Conservation (phyloP, 2,329 filamentous ascomycete species). For the Fusarium guadeloupense region DNA sequence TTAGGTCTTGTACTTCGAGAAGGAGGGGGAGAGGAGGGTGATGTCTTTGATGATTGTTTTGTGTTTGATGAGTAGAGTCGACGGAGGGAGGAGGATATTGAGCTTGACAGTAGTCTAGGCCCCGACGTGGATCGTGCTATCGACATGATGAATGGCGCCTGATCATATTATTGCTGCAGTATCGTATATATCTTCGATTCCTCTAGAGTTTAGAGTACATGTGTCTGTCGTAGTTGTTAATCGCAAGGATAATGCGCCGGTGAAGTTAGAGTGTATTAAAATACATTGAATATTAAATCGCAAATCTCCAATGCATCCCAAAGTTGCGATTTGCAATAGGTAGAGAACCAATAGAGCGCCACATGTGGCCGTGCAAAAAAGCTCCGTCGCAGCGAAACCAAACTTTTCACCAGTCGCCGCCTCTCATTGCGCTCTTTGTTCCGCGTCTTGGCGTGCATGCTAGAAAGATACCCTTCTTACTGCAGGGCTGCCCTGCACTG, state of each 20-base stretch:
- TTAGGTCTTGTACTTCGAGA: neutral
- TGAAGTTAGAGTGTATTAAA: neutral
- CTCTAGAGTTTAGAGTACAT: neutral
- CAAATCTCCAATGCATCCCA: neutral
- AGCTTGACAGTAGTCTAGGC: slow-evolving; percentile 19
- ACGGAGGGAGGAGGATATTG: slow-evolving; percentile 11
- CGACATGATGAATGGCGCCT: slow-evolving; percentile 36
- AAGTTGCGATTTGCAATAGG: neutral
- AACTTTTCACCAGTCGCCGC: neutral
- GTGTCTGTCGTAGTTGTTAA: neutral
- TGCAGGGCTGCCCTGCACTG: neutral
- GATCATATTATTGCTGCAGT: slow-evolving; percentile 24
- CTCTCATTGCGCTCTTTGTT: neutral
- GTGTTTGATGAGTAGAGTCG: slow-evolving; percentile 25
- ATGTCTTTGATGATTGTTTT: slow-evolving; percentile 5
- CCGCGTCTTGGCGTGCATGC: neutral
- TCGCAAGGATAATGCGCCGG: neutral
- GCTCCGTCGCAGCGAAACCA: neutral
- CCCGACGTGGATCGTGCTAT: slow-evolving; percentile 33
- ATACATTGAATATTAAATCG: neutral
- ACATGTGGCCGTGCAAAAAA: slow-evolving; percentile 16
- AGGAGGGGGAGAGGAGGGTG: neutral
- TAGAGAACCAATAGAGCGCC: neutral
- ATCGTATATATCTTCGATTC: neutral
- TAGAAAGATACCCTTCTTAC: slow-evolving; percentile 14